These are phyloP conservation scores for Colletotrichum sp. DNA, from an alignment of 2,329 filamentous ascomycete species.

Conservation along the genomic window DNA sequence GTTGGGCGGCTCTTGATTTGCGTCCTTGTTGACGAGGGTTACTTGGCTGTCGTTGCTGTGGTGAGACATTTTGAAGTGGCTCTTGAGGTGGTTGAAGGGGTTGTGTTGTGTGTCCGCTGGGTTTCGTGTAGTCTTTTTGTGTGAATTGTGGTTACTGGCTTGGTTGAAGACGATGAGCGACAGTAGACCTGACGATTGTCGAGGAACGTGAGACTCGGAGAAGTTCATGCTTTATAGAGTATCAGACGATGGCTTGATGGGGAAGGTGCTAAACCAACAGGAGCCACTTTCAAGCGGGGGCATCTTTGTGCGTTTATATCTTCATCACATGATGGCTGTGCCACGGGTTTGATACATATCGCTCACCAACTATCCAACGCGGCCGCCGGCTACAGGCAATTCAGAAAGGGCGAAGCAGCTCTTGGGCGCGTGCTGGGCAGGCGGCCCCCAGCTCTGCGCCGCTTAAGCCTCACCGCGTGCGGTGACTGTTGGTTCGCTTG, in stretches of 20 bases:
- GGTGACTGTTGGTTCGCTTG: background rate
- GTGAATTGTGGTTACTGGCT: background rate
- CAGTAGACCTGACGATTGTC: background rate
- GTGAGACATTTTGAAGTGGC: background rate
- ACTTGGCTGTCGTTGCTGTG: background rate
- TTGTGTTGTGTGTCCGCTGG: background rate
- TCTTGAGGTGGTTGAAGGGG: background rate
- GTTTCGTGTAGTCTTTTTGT: background rate
- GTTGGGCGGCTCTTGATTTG: background rate
- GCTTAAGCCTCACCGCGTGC: background rate
- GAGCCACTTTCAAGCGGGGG: background rate
- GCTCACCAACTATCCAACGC: background rate
- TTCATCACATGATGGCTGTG: background rate
- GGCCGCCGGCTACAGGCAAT: background rate
- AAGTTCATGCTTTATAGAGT: background rate
- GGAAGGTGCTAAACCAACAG: background rate
- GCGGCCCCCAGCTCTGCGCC: background rate
- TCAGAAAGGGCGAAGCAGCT: background rate
- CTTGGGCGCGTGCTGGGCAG: background rate
- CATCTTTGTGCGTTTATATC: background rate
- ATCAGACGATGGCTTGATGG: background rate
- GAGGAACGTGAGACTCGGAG: background rate
- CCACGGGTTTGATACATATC: background rate
- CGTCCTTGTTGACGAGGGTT: background rate
- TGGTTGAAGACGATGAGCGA: background rate